phyloP scores from a whole-genome alignment of 78 protist genomes.

The Guillardia theta region DNA sequence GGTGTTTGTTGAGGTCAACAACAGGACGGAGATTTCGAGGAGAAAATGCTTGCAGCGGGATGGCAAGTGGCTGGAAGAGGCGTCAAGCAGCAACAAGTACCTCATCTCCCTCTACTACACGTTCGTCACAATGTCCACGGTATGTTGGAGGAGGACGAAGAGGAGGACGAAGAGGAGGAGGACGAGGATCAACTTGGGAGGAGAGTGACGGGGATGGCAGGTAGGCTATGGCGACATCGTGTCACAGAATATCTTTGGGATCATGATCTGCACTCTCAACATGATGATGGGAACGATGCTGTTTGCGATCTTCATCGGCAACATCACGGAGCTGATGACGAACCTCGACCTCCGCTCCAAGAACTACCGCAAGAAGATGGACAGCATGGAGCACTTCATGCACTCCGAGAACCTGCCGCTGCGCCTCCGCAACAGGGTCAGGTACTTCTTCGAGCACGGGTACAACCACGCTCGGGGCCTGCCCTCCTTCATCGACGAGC shows the following conservation, averaged over 20 bases:
- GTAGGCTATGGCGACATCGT: background rate
- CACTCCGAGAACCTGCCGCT: background rate
- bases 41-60: background rate
- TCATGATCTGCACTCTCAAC: too few relatives aligned
- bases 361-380: too few relatives aligned
- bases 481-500: too few relatives aligned
- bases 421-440: background rate
- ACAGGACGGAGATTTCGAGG: too few relatives aligned
- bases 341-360: background rate
- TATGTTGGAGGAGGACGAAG: too few relatives aligned
- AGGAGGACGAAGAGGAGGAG: too few relatives aligned
- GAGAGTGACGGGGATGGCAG: too few relatives aligned
- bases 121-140: background rate
- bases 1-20: too few relatives aligned
- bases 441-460: background rate
- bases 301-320: background rate
- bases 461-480: too few relatives aligned
- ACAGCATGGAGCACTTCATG: too few relatives aligned
- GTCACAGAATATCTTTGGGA: too few relatives aligned
- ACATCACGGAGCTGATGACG: background rate
- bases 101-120: background rate
- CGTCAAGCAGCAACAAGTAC: background rate
- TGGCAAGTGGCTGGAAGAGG: background rate
- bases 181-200: too few relatives aligned
- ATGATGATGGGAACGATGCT: background rate